A percentile compares a stretch with the other conserved stretches of the same genome.
Evolutionary conservation across 306 rosid genomes (phyloP).

Genomic region (Prunus fruticosa): DNA sequence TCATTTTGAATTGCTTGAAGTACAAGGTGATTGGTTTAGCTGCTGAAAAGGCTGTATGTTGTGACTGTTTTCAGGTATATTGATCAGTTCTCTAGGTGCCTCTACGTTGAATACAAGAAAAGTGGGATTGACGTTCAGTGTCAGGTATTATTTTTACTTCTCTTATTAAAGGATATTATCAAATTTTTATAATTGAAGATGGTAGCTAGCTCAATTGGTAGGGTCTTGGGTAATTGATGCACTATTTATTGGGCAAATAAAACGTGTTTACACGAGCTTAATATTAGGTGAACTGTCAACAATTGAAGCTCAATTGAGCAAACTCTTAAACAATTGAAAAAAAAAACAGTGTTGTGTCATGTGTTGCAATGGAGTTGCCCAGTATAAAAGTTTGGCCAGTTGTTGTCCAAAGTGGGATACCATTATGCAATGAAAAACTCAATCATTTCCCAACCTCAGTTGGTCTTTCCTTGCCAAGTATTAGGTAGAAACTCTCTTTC

Average conservation of each 20-base stretch:
- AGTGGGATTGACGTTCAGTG: constrained; percentile 98
- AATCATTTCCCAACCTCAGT: neutral
- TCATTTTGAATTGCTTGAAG: neutral
- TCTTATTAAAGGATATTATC: neutral
- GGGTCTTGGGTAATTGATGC: neutral
- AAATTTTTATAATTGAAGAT: neutral
- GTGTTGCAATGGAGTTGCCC: neutral
- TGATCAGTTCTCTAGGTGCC: constrained; percentile 90
- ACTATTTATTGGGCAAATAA: neutral
- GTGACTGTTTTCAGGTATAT: constrained; percentile 58
- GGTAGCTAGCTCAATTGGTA: neutral
- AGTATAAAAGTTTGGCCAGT: neutral
- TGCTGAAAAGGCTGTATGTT: constrained; percentile 1
- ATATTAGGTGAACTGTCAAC: neutral
- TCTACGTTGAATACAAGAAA: constrained; percentile 91
- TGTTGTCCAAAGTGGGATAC: neutral
- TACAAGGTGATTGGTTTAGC: neutral
- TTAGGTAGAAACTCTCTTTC: neutral
- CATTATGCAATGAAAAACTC: neutral
- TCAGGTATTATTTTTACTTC: constrained; percentile 60
- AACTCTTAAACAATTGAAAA: neutral
- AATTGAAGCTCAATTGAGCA: neutral
- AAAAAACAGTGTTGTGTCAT: neutral
- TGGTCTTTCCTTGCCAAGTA: neutral
- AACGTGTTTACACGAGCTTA: neutral